Evolutionary conservation across 2,329 filamentous ascomycete genomes (phyloP), one percentile per base, ranked within the genome.

Genomic region (Penicillium sp.): DNA sequence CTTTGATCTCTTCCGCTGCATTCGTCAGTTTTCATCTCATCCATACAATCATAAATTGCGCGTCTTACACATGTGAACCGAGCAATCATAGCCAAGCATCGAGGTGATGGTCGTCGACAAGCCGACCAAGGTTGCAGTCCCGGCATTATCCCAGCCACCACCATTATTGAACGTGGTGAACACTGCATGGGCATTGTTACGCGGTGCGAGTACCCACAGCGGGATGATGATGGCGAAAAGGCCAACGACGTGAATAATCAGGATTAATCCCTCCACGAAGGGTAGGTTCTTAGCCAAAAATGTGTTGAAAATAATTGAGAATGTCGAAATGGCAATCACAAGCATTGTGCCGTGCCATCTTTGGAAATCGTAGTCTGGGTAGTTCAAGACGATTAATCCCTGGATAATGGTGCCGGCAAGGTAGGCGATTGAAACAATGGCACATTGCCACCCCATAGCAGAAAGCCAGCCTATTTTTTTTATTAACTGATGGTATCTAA

Each of bases 291-390:
- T 69, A 11, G 72, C 72, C 2, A 75, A 55, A 50, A 77, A 74
- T 0, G 74, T 75, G 57, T 78, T 78, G 63, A 77, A 75, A 7
- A 77, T 50, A 22, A 76, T 72, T 2, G 71, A 72, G 40, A 77
- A 71, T 14, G 67, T 58, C 1, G 70, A 67, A 18, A 77, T 74
- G 10, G 70, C 74, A 56, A 76, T 70, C 18, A 75, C 71, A 9
- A 81, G 58, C 51, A 80, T 65, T 2, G 77, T 79, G 3, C 71
- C 74, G 52, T 80, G 76, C 76, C 76, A 80, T 52, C 69, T 57
- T 47, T 78, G 63, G 1, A 73, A 70, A 11, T 58, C 58, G 55
- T 80, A 81, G 2, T 63, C 63, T 1, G 70, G 67, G 46, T 78
- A 63, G 55, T 79, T 79, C 31, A 81, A 63, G 18, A 76, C 70